A percentile compares a stretch with the other conserved stretches of the same genome.
Evolutionary conservation across 352 stramenopile species (phyloP).

Genomic region (Globisporangium parvum): DNA sequence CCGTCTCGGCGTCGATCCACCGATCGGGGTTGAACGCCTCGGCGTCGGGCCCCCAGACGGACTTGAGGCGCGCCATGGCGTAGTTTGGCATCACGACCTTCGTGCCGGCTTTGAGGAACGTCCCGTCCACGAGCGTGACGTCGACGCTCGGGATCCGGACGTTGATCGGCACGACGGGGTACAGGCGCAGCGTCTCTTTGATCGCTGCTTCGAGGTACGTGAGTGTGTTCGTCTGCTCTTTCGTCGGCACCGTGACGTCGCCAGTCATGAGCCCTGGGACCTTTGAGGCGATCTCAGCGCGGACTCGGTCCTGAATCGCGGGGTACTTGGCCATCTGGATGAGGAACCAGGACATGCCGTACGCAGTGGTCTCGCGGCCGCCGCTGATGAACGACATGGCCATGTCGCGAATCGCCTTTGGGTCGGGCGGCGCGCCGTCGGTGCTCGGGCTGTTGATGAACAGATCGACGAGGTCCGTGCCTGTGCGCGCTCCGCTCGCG

Average conservation of each 20-base stretch:
- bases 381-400: constrained; percentile 65
- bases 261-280: constrained; percentile 26
- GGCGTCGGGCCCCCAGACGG: constrained; percentile 33
- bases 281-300: constrained; percentile 35
- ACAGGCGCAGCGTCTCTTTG: constrained; percentile 59
- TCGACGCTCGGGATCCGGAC: constrained; percentile 28
- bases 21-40: constrained; percentile 38
- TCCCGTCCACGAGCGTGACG: constrained; percentile 47
- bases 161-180: constrained; percentile 34
- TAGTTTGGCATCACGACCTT: constrained; percentile 39
- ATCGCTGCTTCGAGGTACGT: constrained; percentile 58
- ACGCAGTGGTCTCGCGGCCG: constrained; percentile 69
- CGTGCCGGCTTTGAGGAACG: constrained; percentile 27
- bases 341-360: constrained; percentile 75
- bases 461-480: constrained; percentile 5
- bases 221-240: constrained; percentile 39
- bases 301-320: constrained; percentile 36
- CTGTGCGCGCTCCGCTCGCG: too few relatives aligned
- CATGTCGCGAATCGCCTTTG: constrained; percentile 40
- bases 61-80: constrained; percentile 27
- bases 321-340: constrained; percentile 61
- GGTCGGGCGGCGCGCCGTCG: neutral
- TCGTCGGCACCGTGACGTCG: constrained; percentile 22
- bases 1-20: constrained; percentile 23
- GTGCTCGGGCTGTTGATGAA: constrained; percentile 3